These are phyloP conservation scores for Camellia japonica DNA, from an alignment of 148 eudicot species.

Conservation along the genomic window DNA sequence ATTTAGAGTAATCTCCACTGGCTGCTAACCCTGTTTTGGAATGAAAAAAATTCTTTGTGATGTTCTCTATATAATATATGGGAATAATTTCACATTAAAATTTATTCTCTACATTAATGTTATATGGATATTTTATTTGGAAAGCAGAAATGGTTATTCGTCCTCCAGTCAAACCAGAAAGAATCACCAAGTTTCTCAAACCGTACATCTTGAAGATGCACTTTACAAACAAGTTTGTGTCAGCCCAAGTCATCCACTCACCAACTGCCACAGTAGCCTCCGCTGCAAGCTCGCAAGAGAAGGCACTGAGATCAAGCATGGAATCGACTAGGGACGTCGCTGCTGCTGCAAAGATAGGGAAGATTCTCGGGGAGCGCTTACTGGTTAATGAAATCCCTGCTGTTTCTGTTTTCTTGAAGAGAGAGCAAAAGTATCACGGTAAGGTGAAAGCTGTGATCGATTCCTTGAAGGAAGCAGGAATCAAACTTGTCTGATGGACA, in stretches of 20 bases:
- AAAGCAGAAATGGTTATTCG: slow-evolving; percentile 69
- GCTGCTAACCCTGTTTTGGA: background rate
- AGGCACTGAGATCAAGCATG: slow-evolving; percentile 60
- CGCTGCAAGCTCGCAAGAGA: slow-evolving; percentile 91
- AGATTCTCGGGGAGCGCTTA: slow-evolving; percentile 79
- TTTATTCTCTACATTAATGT: background rate
- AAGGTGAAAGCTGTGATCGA: slow-evolving; percentile 89
- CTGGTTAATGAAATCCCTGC: slow-evolving; percentile 62
- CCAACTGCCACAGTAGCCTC: slow-evolving; percentile 85
- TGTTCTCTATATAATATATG: background rate
- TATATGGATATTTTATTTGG: background rate
- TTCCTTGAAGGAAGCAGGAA: slow-evolving; percentile 64
- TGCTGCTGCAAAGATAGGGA: slow-evolving; percentile 88
- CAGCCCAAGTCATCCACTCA: slow-evolving; percentile 87
- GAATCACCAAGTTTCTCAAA: slow-evolving; percentile 70
- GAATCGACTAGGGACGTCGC: slow-evolving; percentile 67
- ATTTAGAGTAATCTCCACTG: background rate
- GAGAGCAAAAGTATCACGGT: slow-evolving; percentile 89
- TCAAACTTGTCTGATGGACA: slow-evolving; percentile 33
- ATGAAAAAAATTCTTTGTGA: background rate
- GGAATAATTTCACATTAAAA: background rate
- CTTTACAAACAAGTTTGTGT: slow-evolving; percentile 81
- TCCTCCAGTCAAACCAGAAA: slow-evolving; percentile 65
- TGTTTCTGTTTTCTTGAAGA: slow-evolving; percentile 60
- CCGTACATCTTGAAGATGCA: slow-evolving; percentile 84